Conservation (phyloP, 495 filamentous ascomycete genomes). For the Chlorociboria aeruginascens region DNA sequence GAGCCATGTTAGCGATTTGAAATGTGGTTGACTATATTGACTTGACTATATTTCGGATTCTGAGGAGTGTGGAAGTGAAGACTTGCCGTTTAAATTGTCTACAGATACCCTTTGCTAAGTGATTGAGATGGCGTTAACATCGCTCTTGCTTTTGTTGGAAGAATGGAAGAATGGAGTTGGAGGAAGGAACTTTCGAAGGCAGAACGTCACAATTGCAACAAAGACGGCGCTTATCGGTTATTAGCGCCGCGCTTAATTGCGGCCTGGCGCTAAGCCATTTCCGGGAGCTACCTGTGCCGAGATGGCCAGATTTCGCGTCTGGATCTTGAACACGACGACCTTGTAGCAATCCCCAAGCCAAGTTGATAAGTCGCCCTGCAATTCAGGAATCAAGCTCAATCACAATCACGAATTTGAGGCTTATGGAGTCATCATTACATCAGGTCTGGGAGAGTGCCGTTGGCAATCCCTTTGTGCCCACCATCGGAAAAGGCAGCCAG, state of each 20-base stretch:
- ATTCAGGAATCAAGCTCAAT: neutral
- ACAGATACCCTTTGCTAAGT: too few relatives aligned
- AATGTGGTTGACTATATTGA: too few relatives aligned
- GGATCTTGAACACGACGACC: neutral
- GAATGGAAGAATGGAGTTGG: too few relatives aligned
- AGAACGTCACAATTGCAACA: too few relatives aligned
- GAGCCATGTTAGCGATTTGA: neutral
- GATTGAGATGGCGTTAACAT: too few relatives aligned
- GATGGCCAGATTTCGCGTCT: conserved; percentile 3
- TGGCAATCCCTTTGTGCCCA: conserved; percentile 69
- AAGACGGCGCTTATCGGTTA: too few relatives aligned
- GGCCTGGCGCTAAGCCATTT: neutral
- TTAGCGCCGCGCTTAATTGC: conserved; percentile 5
- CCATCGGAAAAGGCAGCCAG: conserved; percentile 71
- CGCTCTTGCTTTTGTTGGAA: too few relatives aligned
- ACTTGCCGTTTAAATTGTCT: too few relatives aligned
- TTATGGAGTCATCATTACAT: conserved; percentile 63
- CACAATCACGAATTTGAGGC: conserved; percentile 6
- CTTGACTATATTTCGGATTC: too few relatives aligned
- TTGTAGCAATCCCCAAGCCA: neutral
- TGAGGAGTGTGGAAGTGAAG: too few relatives aligned
- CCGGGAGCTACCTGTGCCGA: neutral
- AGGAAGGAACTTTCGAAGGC: too few relatives aligned
- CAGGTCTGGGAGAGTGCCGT: conserved; percentile 84
- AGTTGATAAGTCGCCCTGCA: neutral